Conservation (phyloP, 106 monocot genomes). For the Allium cepa region DNA sequence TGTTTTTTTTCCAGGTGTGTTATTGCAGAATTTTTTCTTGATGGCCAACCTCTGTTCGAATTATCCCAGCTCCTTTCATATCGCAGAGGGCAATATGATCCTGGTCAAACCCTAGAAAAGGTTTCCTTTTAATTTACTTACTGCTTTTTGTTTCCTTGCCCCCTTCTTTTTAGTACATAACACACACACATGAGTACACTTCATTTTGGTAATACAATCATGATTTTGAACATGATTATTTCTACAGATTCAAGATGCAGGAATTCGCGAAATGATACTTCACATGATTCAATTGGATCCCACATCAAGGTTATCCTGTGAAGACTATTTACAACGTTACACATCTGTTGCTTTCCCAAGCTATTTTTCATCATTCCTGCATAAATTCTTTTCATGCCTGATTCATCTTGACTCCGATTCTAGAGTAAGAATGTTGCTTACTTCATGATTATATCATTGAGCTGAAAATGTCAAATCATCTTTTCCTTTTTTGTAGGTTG, state of each 20-base stretch:
- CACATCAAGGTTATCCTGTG: conserved; percentile 70
- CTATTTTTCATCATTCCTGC: conserved; percentile 91
- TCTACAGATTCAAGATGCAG: conserved; percentile 83
- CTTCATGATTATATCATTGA: background rate
- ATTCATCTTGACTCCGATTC: conserved; percentile 83
- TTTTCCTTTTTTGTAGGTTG: conserved; percentile 47
- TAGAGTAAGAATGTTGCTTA: conserved; percentile 40
- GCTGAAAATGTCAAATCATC: background rate
- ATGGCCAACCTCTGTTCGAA: conserved; percentile 94
- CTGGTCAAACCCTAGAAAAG: conserved; percentile 78
- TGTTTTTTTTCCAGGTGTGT: conserved; percentile 58
- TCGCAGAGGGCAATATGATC: conserved; percentile 94
- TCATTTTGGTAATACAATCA: conserved; percentile 1
- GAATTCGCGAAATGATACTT: conserved; percentile 86
- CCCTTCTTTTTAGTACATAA: background rate
- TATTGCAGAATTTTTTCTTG: conserved; percentile 94
- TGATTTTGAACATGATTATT: background rate
- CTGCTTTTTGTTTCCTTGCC: background rate
- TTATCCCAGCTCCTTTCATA: conserved; percentile 94
- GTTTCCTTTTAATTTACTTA: conserved; percentile 6
- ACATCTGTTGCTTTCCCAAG: conserved; percentile 64
- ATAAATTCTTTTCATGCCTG: conserved; percentile 88
- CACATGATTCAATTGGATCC: conserved; percentile 99
- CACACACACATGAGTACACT: background rate
- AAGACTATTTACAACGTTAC: conserved; percentile 79